These are phyloP conservation scores for Coemansia sp. DNA, from an alignment of 192 early-diverging fungal species.

Conservation along the genomic window DNA sequence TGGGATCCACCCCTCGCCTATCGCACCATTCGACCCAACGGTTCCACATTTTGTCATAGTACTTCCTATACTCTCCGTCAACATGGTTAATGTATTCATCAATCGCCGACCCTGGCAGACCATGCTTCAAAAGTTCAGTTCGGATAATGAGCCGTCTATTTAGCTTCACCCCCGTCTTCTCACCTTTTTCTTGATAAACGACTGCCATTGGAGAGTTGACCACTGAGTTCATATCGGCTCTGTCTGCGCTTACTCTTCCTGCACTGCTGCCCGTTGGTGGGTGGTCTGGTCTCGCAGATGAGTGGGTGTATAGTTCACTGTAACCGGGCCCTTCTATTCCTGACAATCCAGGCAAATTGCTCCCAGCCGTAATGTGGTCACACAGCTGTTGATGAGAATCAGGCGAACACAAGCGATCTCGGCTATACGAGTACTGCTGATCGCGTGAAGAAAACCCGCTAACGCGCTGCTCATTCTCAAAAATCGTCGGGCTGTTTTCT, in stretches of 20 bases:
- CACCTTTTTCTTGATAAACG: not conserved
- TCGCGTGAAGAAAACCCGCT: not conserved
- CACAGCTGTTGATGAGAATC: not conserved
- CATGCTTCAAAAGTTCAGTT: not conserved
- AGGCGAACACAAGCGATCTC: not conserved
- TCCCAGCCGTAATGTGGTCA: not conserved
- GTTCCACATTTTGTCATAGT: not conserved
- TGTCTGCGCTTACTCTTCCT: not conserved
- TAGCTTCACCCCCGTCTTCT: not conserved
- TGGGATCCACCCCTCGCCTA: not conserved
- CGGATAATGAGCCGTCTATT: not conserved
- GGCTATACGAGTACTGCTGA: not conserved
- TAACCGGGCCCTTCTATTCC: too few relatives aligned
- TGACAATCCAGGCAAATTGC: not conserved
- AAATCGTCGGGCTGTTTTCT: not conserved
- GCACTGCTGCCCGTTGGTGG: not conserved
- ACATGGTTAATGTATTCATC: not conserved
- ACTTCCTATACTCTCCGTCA: not conserved
- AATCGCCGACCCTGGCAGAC: not conserved
- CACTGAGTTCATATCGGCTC: not conserved
- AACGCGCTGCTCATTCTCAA: not conserved
- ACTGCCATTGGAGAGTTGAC: not conserved
- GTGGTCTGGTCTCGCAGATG: too few relatives aligned
- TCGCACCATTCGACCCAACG: not conserved
- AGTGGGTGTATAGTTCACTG: not conserved